These are phyloP conservation scores for Teratosphaeria epicoccoides DNA, from an alignment of 2,329 filamentous ascomycete genomes.

Conservation along the genomic window DNA sequence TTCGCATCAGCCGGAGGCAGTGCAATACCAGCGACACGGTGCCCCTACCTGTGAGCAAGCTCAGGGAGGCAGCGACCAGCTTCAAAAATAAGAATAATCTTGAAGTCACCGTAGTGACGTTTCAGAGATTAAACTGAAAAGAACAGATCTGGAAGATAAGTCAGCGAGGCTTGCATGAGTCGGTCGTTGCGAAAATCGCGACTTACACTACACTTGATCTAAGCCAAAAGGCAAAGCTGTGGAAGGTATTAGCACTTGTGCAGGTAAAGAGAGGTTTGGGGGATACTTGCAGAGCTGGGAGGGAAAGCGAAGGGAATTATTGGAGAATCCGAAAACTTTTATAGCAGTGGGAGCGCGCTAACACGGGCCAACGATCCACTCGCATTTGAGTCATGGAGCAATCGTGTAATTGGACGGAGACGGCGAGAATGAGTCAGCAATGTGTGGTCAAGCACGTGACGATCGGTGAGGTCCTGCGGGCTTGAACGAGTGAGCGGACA, in stretches of 20 bases:
- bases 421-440: too few relatives aligned
- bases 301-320: not conserved
- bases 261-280: not conserved
- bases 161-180: not conserved
- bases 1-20: constrained; percentile 64
- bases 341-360: too few relatives aligned
- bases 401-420: too few relatives aligned
- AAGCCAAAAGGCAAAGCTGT: constrained; percentile 6
- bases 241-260: not conserved
- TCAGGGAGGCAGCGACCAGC: constrained; percentile 48
- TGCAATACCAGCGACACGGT: constrained; percentile 70
- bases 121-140: constrained; percentile 97
- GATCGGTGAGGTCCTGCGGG: too few relatives aligned
- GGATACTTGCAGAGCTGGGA: not conserved
- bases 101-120: constrained; percentile 60
- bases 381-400: too few relatives aligned
- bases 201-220: constrained; percentile 3
- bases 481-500: too few relatives aligned
- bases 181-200: not conserved
- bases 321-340: too few relatives aligned
- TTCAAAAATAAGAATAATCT: constrained; percentile 79
- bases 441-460: too few relatives aligned
- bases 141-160: constrained; percentile 41
- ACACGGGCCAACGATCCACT: too few relatives aligned
- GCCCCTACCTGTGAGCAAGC: constrained; percentile 57